Evolutionary conservation across 345 rosid genomes (phyloP), one percentile per base, ranked within the genome.

Genomic region (Eucalyptus fibrosa): DNA sequence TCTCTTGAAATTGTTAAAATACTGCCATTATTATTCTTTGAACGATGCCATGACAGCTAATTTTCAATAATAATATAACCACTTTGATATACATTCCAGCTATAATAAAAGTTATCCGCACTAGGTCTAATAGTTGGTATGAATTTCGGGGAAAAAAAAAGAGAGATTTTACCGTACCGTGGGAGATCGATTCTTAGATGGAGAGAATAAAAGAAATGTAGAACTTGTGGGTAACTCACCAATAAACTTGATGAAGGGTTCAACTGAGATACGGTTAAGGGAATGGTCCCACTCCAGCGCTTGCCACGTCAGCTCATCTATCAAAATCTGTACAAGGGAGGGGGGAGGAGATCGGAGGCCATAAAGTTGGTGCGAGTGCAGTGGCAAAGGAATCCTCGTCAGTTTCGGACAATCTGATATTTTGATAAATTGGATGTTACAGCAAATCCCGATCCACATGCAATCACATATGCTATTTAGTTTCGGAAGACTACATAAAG

Each of bases 31-130:
- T 53, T 53, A 53, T 53, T 53, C 55, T 50, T 50, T 50, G 55
- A 50, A 50, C 4, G 0, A 50, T 17, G 55, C 55, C 55, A 17
- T 1, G 8, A 0, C 21, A 50, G 0, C 2, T 50, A 17, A 50
- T 50, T 50, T 50, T 50, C 55, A 50, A 50, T 17, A 3, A 53
- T 21, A 53, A 53, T 53, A 53, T 8, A 53, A 53, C 59, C 24
- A 53, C 0, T 53, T 53, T 53, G 59, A 53, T 53, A 3, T 53
- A 53, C 24, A 0, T 53, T 53, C 10, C 0, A 53, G 26, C 26
- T 0, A 53, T 19, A 19, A 19, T 53, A 8, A 19, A 53, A 53
- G 59, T 53, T 18, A 53, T 19, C 0, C 4, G 21, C 21, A 17
- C 5, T 53, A 0, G 59, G 59, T 0, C 23, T 21, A 21, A 53